Conservation (phyloP, 2,329 filamentous ascomycete genomes). For the Penicillium paneum region DNA sequence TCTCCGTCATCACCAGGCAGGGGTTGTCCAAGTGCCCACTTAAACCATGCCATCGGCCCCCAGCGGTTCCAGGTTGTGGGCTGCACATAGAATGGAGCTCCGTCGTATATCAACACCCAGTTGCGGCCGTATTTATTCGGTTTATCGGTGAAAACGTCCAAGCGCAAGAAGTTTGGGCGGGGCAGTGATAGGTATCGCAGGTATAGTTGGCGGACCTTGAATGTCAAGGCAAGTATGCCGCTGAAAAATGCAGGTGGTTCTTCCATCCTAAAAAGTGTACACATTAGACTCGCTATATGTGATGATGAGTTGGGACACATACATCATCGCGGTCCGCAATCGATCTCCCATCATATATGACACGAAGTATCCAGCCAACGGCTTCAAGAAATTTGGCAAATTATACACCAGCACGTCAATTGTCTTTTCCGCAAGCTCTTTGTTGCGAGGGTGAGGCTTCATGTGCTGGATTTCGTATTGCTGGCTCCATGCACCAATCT, state of each 20-base stretch:
- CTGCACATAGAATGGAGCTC: conserved; percentile 63
- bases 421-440: conserved; percentile 56
- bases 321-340: conserved; percentile 64
- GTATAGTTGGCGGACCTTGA: conserved; percentile 53
- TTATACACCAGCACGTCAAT: conserved; percentile 60
- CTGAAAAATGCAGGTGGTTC: conserved; percentile 32
- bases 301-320: conserved; percentile 21
- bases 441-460: conserved; percentile 51
- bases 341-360: conserved; percentile 61
- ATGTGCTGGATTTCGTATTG: conserved; percentile 60
- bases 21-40: conserved; percentile 43
- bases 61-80: conserved; percentile 60
- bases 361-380: conserved; percentile 50
- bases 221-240: conserved; percentile 43
- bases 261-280: conserved; percentile 29
- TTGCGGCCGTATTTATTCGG: conserved; percentile 57
- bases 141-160: conserved; percentile 42
- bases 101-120: conserved; percentile 51
- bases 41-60: conserved; percentile 55
- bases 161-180: conserved; percentile 45
- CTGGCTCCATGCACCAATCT: conserved; percentile 49
- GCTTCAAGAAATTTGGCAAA: conserved; percentile 46
- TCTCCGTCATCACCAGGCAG: conserved; percentile 49
- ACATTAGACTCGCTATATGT: background rate
- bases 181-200: conserved; percentile 61